Base-by-base conservation (phyloP, 495 filamentous ascomycete species). In the Trichocladium antarcticum region DNA sequence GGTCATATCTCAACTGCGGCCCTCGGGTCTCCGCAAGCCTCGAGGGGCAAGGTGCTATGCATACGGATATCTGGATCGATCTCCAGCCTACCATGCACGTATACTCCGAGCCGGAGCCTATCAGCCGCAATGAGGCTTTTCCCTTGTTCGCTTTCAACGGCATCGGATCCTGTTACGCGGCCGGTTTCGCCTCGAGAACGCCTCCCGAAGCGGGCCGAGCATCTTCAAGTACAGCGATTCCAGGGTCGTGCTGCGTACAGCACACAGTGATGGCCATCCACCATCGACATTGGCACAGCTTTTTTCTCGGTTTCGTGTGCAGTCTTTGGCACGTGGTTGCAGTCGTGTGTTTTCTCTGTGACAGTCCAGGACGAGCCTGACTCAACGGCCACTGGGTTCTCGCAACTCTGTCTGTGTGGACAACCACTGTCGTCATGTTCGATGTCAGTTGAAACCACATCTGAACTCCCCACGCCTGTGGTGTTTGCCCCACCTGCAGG, bases 401-500 rank as follows among this genome's bases (percentile, higher is more conserved):
- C 11, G 31, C 11, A 32, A 6, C 12, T 14, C 31, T 2, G 12
- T 11, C 31, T 29, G 32, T 44, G 41, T 44, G 41, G 28, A 32
- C 28, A 32, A 16, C 28, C 12, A 36, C n/a, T 16, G 6, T 45
- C 21, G 17, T 11, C 20, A 14, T 20, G 16, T 35, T 32, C 31
- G 9, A 24, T 29, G 19, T 19, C 15, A 17, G 27, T 14, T 14
- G 12, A 32, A 21, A 31, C 15, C 28, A 16, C 16, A 12, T 19
- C 24, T 28, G 12, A 9, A 17, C 15, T 1, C n/a, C 27, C 28
- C 34, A 2, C n/a, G 11, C 16, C 11, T 32, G 7, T 19, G 12
- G 16, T 21, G 49, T 45, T 51, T 51, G 49, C 49, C 35, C 24
- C 42, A 27, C 24, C 36, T 51, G 49, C 49, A 51, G 41, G 34